phyloP scores from a whole-genome alignment of 345 rosid genomes.

The Linum tenue region DNA sequence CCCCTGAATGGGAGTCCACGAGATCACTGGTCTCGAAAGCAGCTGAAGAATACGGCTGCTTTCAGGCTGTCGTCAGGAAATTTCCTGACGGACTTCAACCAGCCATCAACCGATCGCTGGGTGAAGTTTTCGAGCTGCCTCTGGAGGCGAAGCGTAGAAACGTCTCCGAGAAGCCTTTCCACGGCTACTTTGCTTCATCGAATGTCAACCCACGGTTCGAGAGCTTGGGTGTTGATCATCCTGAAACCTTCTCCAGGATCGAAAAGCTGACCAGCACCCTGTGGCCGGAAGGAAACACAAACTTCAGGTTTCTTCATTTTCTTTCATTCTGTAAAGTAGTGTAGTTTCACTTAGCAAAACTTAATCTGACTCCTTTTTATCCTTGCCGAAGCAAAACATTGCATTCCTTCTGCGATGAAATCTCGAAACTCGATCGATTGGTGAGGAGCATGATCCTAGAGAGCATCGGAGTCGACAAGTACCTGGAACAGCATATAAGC shows the following conservation, averaged over 20 bases:
- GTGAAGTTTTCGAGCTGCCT: background rate
- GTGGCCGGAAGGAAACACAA: background rate
- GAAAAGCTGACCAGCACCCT: background rate
- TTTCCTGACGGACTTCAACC: background rate
- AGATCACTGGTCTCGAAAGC: background rate
- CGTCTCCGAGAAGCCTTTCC: background rate
- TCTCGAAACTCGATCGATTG: background rate
- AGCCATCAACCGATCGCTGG: background rate
- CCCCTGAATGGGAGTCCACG: background rate
- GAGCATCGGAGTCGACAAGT: background rate
- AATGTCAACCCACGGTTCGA: background rate
- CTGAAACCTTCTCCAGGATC: background rate
- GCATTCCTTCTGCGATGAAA: background rate
- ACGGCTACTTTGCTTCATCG: background rate
- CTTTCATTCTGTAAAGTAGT: background rate
- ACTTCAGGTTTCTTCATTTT: background rate
- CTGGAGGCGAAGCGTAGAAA: background rate
- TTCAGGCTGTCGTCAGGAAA: background rate
- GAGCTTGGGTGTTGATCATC: background rate
- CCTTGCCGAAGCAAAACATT: background rate
- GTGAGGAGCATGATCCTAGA: conserved; percentile 1
- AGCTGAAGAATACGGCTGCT: background rate
- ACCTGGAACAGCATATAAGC: background rate
- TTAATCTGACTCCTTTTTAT: background rate
- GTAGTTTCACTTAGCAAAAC: background rate